Percentiles rank a stretch among this genome's conserved stretches.
These are phyloP conservation scores for Brasenia schreberi DNA, from an alignment of 164 flowering plant genomes.

Conservation along the genomic window DNA sequence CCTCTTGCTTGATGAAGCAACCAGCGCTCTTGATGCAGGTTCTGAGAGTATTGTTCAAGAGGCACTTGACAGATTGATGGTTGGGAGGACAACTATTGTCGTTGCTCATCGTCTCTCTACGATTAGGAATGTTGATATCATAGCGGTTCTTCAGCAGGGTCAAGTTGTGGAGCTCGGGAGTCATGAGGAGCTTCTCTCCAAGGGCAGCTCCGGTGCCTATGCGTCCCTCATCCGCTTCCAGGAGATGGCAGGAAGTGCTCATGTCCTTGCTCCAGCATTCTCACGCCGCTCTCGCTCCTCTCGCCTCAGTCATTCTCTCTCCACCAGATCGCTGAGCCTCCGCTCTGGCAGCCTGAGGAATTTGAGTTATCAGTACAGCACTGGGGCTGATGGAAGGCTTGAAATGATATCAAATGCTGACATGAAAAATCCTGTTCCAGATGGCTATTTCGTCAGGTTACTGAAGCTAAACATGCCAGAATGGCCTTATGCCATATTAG, in stretches of 20 bases:
- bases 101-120: conserved; percentile 98
- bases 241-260: conserved; percentile 70
- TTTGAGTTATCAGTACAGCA: conserved; percentile 88
- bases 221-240: conserved; percentile 84
- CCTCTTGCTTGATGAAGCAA: conserved; percentile 95
- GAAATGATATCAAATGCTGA: conserved; percentile 96
- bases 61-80: conserved; percentile 91
- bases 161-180: conserved; percentile 89
- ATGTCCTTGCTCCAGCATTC: conserved; percentile 8
- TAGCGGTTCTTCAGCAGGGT: conserved; percentile 91
- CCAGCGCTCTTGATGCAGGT: conserved; percentile 93
- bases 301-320: conserved; percentile 81
- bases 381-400: conserved; percentile 91
- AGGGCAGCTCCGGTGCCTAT: conserved; percentile 55
- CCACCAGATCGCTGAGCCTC: conserved; percentile 87
- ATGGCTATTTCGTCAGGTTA: conserved; percentile 68
- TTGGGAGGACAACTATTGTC: conserved; percentile 90
- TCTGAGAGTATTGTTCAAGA: conserved; percentile 96
- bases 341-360: conserved; percentile 90
- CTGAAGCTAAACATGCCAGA: conserved; percentile 85
- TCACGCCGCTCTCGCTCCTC: neutral
- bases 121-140: conserved; percentile 78
- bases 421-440: conserved; percentile 70
- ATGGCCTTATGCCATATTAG: conserved; percentile 93
- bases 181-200: conserved; percentile 76